A percentile compares a stretch with the other conserved stretches of the same genome.
These are phyloP conservation scores for Kwoniella sp. DNA, from an alignment of 768 basidiomycete species.

Conservation along the genomic window DNA sequence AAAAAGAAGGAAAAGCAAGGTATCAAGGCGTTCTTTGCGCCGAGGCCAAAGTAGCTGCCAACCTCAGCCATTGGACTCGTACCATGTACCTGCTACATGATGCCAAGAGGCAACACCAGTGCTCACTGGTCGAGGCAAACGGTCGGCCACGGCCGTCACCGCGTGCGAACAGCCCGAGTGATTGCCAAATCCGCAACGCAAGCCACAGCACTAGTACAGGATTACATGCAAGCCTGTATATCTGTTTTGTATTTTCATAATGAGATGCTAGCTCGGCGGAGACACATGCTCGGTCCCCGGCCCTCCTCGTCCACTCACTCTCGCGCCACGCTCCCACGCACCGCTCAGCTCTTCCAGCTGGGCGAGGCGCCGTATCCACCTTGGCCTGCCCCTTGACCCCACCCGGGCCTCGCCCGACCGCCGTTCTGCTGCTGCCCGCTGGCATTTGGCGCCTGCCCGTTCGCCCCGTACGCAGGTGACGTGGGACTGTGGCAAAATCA, in stretches of 20 bases:
- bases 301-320: no score
- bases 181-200: no score
- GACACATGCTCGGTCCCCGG: no score
- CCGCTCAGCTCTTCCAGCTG: constrained; percentile 37
- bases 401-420: constrained; percentile 27
- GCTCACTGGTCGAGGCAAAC: no score
- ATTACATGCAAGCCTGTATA: neutral
- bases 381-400: constrained; percentile 26
- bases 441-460: constrained; percentile 9
- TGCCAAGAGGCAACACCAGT: no score
- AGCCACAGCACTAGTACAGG: neutral
- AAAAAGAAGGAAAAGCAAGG: constrained; percentile 34
- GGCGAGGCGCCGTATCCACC: constrained; percentile 32
- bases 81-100: no score
- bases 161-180: no score
- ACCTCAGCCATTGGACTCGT: no score
- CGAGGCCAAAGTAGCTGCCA: constrained; percentile 18
- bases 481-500: constrained; percentile 22
- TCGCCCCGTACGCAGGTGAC: constrained; percentile 25
- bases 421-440: no score
- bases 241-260: neutral
- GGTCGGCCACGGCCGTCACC: no score
- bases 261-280: no score
- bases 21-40: constrained; percentile 47
- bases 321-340: no score